These are phyloP conservation scores for Phaeophleospora eucalypticola DNA, from an alignment of 2,329 filamentous ascomycete species.

Conservation along the genomic window DNA sequence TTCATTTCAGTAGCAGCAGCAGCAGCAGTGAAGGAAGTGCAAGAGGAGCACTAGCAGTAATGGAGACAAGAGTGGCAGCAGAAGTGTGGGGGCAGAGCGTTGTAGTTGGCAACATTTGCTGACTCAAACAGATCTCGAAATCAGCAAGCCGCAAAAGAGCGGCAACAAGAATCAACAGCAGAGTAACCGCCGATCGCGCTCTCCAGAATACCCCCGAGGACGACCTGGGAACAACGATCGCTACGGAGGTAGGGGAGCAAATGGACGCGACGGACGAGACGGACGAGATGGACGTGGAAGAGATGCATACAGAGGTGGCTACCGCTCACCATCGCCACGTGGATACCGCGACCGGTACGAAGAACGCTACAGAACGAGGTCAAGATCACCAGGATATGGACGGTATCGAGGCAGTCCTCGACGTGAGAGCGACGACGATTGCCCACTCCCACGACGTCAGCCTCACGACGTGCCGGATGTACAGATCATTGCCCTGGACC, in stretches of 20 bases:
- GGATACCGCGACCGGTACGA: conserved; percentile 34
- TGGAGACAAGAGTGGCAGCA: too few relatives aligned
- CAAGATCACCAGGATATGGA: conserved; percentile 38
- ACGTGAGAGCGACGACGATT: conserved; percentile 58
- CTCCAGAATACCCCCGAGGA: conserved; percentile 56
- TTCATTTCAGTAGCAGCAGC: too few relatives aligned
- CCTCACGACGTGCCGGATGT: conserved; percentile 80
- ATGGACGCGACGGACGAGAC: conserved; percentile 40
- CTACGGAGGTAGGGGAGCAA: conserved; percentile 29
- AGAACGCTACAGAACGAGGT: conserved; percentile 34
- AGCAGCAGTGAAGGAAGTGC: too few relatives aligned
- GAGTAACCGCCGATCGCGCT: conserved; percentile 50
- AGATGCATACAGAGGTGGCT: conserved; percentile 55
- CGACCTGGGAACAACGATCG: conserved; percentile 44
- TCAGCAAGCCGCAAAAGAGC: conserved; percentile 70
- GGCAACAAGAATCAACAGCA: conserved; percentile 17
- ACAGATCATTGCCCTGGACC: conserved; percentile 77
- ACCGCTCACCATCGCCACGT: conserved; percentile 45
- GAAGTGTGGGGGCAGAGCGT: too few relatives aligned
- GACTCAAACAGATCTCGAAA: conserved; percentile 66
- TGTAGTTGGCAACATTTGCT: too few relatives aligned
- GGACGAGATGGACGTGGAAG: conserved; percentile 48
- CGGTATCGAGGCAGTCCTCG: conserved; percentile 56
- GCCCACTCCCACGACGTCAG: conserved; percentile 69
- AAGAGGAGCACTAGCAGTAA: too few relatives aligned